Evolutionary conservation across 306 rosid species (phyloP).

Genomic region (Oemleria cerasiformis): DNA sequence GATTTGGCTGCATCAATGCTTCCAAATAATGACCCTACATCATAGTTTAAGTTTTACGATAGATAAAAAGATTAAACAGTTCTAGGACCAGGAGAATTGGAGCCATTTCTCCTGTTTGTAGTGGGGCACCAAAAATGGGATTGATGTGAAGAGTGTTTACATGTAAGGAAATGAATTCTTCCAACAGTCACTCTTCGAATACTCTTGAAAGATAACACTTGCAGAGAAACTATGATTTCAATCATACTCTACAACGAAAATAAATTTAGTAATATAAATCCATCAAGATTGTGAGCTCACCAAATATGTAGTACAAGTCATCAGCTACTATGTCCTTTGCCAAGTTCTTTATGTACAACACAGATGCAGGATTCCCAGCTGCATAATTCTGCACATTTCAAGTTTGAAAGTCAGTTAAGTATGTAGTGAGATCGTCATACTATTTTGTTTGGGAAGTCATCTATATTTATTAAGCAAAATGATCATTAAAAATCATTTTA

Average conservation of each 20-base stretch:
- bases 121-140: neutral
- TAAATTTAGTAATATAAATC: neutral
- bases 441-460: slow-evolving; percentile 1
- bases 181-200: neutral
- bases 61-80: neutral
- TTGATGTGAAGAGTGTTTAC: neutral
- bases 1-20: slow-evolving; percentile 65
- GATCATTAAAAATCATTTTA: neutral
- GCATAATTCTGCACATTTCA: slow-evolving; percentile 73
- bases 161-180: neutral
- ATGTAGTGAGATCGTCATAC: slow-evolving; percentile 14
- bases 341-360: slow-evolving; percentile 91
- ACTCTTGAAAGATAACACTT: neutral
- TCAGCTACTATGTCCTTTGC: slow-evolving; percentile 78
- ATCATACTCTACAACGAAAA: neutral
- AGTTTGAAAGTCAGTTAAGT: neutral
- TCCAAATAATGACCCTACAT: slow-evolving; percentile 82
- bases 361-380: slow-evolving; percentile 78
- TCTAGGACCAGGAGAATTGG: neutral
- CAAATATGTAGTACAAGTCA: slow-evolving; percentile 80
- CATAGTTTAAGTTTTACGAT: slow-evolving; percentile 12
- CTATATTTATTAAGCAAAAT: neutral
- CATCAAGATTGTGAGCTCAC: slow-evolving; percentile 44
- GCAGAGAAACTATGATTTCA: neutral
- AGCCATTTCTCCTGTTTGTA: neutral